Conservation (phyloP, 2,329 filamentous ascomycete genomes). For the Talaromyces amestolkiae region DNA sequence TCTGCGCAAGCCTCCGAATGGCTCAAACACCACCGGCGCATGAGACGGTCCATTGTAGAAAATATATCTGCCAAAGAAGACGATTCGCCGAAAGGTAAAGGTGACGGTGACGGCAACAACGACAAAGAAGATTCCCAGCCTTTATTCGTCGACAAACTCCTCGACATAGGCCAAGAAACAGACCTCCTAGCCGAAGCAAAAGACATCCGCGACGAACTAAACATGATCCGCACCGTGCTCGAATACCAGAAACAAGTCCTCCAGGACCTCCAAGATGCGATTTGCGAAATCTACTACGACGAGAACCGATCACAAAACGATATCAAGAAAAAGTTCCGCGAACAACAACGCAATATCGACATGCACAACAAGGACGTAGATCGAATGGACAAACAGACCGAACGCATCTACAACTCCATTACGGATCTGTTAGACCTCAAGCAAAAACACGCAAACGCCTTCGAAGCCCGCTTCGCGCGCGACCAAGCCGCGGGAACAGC, state of each 20-base stretch:
- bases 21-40: slow-evolving; percentile 51
- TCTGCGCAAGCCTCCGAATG: slow-evolving; percentile 57
- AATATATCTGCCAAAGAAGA: slow-evolving; percentile 23
- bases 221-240: slow-evolving; percentile 53
- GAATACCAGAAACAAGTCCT: slow-evolving; percentile 40
- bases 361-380: slow-evolving; percentile 60
- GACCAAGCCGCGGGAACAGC: slow-evolving; percentile 63
- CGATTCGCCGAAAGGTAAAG: slow-evolving; percentile 8
- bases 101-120: slow-evolving; percentile 20
- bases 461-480: slow-evolving; percentile 58
- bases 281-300: slow-evolving; percentile 36
- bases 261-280: slow-evolving; percentile 34
- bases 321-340: slow-evolving; percentile 54
- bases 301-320: slow-evolving; percentile 44
- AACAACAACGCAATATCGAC: slow-evolving; percentile 59
- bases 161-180: slow-evolving; percentile 60
- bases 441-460: slow-evolving; percentile 67
- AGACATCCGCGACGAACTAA: slow-evolving; percentile 66
- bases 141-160: slow-evolving; percentile 45
- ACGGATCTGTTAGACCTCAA: slow-evolving; percentile 65
- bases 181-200: slow-evolving; percentile 63
- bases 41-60: slow-evolving; percentile 34
- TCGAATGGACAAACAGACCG: slow-evolving; percentile 63
- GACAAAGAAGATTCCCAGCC: slow-evolving; percentile 37
- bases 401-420: slow-evolving; percentile 59